These are phyloP conservation scores for Zygotorulaspora florentina DNA, from an alignment of 805 yeast genomes.

Conservation along the genomic window DNA sequence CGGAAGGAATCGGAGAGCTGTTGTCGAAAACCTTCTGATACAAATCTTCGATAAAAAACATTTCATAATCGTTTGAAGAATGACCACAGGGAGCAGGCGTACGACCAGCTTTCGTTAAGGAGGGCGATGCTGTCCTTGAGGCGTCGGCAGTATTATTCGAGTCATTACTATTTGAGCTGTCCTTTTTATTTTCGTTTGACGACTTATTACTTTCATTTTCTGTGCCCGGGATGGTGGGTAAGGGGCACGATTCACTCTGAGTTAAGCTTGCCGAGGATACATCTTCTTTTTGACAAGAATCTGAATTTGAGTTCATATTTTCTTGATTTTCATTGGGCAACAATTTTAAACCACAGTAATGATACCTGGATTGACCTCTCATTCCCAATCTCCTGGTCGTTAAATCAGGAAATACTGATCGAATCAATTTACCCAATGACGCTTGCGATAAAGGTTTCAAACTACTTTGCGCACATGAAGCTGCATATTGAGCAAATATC, in stretches of 20 bases:
- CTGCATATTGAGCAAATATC: conserved; percentile 63
- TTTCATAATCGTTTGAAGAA: conserved; percentile 10
- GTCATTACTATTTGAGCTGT: neutral
- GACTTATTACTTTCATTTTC: neutral
- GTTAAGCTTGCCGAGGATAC: no score
- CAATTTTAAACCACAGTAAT: conserved; percentile 70
- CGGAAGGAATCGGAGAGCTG: conserved; percentile 24
- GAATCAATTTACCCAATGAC: conserved; percentile 69
- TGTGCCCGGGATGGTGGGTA: neutral
- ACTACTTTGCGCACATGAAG: conserved; percentile 49
- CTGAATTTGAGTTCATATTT: neutral
- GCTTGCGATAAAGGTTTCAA: conserved; percentile 68
- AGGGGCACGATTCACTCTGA: neutral
- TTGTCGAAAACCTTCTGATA: conserved; percentile 30
- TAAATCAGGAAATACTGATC: conserved; percentile 59
- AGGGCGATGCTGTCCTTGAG: conserved; percentile 3
- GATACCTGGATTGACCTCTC: conserved; percentile 79
- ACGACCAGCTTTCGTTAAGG: conserved; percentile 3
- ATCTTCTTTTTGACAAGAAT: neutral
- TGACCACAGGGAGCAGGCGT: conserved; percentile 6
- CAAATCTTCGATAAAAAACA: conserved; percentile 10
- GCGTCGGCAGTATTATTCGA: neutral
- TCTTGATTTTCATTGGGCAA: neutral
- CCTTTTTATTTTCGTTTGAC: neutral
- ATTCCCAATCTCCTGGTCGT: conserved; percentile 77